These are phyloP conservation scores for Laetiporus sulphureus DNA, from an alignment of 1,284 basidiomycete species.

Conservation along the genomic window DNA sequence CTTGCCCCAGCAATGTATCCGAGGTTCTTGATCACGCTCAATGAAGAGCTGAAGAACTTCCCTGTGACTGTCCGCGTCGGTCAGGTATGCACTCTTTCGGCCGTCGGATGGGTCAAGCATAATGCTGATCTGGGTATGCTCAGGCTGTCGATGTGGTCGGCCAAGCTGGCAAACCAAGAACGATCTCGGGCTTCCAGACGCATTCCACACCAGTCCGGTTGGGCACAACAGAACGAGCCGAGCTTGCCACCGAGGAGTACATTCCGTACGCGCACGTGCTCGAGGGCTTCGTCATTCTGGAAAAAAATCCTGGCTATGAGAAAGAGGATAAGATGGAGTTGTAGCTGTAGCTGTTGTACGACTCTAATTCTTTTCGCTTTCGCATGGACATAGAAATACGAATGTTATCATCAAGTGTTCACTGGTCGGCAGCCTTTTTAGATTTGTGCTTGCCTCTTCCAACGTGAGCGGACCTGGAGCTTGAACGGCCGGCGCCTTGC, in stretches of 20 bases:
- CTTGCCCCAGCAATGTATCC: constrained; percentile 96
- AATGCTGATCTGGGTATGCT: too few species aligned
- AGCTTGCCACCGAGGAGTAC: constrained; percentile 95
- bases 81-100: constrained; percentile 59
- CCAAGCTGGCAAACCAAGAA: constrained; percentile 86
- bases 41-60: constrained; percentile 81
- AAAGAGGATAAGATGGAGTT: constrained; percentile 78
- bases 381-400: constrained; percentile 2
- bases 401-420: too few species aligned
- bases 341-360: constrained; percentile 27
- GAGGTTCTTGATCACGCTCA: constrained; percentile 94
- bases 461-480: too few species aligned
- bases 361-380: constrained; percentile 5
- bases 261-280: constrained; percentile 86
- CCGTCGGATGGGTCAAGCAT: too few species aligned
- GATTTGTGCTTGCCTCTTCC: too few species aligned
- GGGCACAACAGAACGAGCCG: constrained; percentile 90
- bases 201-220: constrained; percentile 94
- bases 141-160: constrained; percentile 87
- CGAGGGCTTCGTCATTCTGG: constrained; percentile 85
- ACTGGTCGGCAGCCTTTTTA: too few species aligned
- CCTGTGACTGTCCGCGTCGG: constrained; percentile 95
- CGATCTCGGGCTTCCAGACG: constrained; percentile 95
- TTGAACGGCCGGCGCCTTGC: background rate
- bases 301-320: constrained; percentile 84